Evolutionary conservation across 306 rosid genomes (phyloP).

Genomic region (Vigna radiata): DNA sequence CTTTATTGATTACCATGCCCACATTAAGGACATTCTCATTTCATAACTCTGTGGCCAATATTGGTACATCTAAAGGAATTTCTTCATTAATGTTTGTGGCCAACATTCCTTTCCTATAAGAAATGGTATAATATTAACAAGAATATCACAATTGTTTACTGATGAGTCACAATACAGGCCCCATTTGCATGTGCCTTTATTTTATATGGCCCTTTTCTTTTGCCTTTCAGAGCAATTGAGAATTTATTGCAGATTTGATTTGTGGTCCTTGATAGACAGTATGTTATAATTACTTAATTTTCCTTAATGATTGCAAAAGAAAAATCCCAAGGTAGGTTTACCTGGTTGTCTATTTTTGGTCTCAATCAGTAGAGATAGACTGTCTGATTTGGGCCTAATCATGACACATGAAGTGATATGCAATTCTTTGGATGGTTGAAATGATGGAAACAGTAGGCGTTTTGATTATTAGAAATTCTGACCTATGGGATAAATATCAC

Average conservation of each 20-base stretch:
- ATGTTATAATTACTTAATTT: constrained; percentile 36
- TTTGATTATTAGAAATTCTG: constrained; percentile 26
- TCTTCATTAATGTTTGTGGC: constrained; percentile 47
- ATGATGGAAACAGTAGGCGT: constrained; percentile 31
- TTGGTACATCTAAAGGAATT: constrained; percentile 44
- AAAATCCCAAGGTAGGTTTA: constrained; percentile 40
- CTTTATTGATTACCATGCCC: constrained; percentile 40
- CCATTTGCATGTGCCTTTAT: constrained; percentile 52
- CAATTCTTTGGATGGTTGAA: constrained; percentile 29
- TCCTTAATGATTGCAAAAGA: constrained; percentile 36
- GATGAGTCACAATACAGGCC: constrained; percentile 53
- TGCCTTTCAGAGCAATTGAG: constrained; percentile 45
- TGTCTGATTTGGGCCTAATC: constrained; percentile 36
- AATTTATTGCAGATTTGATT: constrained; percentile 53
- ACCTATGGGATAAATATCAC: constrained; percentile 4
- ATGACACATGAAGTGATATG: constrained; percentile 24
- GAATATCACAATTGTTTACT: constrained; percentile 47
- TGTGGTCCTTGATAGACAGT: constrained; percentile 46
- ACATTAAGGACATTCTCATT: constrained; percentile 45
- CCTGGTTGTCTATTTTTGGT: constrained; percentile 34
- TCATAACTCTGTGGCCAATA: constrained; percentile 46
- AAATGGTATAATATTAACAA: constrained; percentile 43
- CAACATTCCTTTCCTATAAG: constrained; percentile 49
- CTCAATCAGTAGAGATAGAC: constrained; percentile 33
- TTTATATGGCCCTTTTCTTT: constrained; percentile 46